Evolutionary conservation across 179 eudicot species (phyloP), one percentile per base, ranked within the genome.

Genomic region (Corrigiola litoralis): DNA sequence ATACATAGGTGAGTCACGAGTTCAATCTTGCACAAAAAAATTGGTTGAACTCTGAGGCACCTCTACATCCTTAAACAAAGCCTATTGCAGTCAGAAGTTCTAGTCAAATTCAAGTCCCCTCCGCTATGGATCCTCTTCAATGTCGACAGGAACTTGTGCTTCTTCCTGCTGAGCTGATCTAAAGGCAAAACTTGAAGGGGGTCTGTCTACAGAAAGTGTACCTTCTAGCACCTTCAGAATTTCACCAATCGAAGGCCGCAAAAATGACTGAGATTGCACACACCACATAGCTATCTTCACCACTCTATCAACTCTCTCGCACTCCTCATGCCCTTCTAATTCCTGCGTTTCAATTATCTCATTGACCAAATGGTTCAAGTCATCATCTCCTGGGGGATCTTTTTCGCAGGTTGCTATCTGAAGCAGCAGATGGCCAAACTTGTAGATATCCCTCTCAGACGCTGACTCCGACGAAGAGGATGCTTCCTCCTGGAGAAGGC

Each of bases 141-240:
- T 63, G 38, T 75, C 72, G n/a, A 40, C 33, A 14, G 27, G 28
- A 17, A 9, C 56, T 54, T 51, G 71, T 16, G 5, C 72, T 29
- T 57, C 74, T 44, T 49, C 58, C 52, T 44, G 75, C 44, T 52
- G 66, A 54, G 60, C 72, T n/a, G 58, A 45, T 36, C 71, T 64
- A 56, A 36, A 55, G 53, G 56, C 55, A 66, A 74, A 65, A 65
- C 29, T 69, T 3, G 75, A 62, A 6, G 91, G 87, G 8, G 91
- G 91, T 44, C 74, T 78, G 67, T 85, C 87, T 20, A 85, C 91
- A 1, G 87, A 77, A 53, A 81, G 79, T 21, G 85, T 75, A 17
- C 91, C 87, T 77, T 85, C 87, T 40, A 85, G 58, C 14, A 85
- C 90, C 78, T 82, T 82, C 21, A 82, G 75, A 31, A 83, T 82